phyloP scores from a whole-genome alignment of 2,329 filamentous ascomycete genomes.

The Tolypocladium sp. region DNA sequence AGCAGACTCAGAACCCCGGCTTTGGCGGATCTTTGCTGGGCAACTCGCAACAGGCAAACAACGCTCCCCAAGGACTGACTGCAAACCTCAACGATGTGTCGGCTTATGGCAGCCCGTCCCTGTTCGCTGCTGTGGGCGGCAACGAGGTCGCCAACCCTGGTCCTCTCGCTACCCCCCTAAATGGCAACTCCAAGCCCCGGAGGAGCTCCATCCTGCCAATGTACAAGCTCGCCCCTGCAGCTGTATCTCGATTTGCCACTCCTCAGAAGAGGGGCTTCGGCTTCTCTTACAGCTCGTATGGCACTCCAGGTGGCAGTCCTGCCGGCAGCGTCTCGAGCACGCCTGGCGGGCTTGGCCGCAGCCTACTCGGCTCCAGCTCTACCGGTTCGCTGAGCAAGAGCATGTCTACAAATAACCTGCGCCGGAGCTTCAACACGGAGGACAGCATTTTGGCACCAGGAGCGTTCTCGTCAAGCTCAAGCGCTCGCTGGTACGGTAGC shows the following conservation, averaged over 20 bases:
- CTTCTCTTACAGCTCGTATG: slow-evolving; percentile 88
- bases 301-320: slow-evolving; percentile 63
- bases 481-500: slow-evolving; percentile 55
- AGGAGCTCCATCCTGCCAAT: slow-evolving; percentile 74
- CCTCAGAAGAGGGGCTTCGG: slow-evolving; percentile 83
- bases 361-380: slow-evolving; percentile 55
- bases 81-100: slow-evolving; percentile 76
- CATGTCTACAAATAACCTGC: slow-evolving; percentile 77
- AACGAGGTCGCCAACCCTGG: slow-evolving; percentile 65
- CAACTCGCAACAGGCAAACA: slow-evolving; percentile 35
- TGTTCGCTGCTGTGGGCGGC: slow-evolving; percentile 66
- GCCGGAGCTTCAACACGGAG: slow-evolving; percentile 70
- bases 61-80: slow-evolving; percentile 58
- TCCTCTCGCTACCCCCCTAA: slow-evolving; percentile 83
- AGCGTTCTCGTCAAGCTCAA: slow-evolving; percentile 65
- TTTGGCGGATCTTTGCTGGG: slow-evolving; percentile 51
- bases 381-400: slow-evolving; percentile 74
- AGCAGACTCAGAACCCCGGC: slow-evolving; percentile 36
- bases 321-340: slow-evolving; percentile 57
- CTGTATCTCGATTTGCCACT: slow-evolving; percentile 70
- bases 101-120: slow-evolving; percentile 79
- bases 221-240: slow-evolving; percentile 77
- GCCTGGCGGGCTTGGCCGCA: slow-evolving; percentile 57
- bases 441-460: slow-evolving; percentile 81
- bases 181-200: slow-evolving; percentile 63